These are phyloP conservation scores for Zoysia matrella DNA, from an alignment of 202 grass and related monocot species.

Conservation along the genomic window DNA sequence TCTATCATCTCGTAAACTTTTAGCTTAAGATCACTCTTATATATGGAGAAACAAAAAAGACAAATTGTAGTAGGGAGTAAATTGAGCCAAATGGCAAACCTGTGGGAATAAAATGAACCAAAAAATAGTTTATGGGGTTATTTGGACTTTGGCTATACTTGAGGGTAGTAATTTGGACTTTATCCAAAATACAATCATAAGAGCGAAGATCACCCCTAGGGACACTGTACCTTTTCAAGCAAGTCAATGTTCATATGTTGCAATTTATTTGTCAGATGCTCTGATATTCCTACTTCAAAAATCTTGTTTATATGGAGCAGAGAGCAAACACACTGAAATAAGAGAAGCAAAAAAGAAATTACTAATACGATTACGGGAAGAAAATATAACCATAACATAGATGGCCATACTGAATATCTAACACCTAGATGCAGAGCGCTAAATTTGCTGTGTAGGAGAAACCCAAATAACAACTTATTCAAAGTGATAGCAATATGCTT, in stretches of 20 bases:
- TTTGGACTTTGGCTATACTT: too few species aligned
- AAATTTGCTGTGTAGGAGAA: not conserved
- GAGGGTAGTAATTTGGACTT: too few species aligned
- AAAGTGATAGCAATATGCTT: not conserved
- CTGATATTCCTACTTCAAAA: slow-evolving; percentile 96
- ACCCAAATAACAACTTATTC: not conserved
- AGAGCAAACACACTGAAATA: slow-evolving; percentile 85
- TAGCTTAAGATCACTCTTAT: too few species aligned
- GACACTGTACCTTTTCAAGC: slow-evolving; percentile 68
- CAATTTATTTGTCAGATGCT: slow-evolving; percentile 76
- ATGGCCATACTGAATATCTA: slow-evolving; percentile 17
- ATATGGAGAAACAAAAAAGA: too few species aligned
- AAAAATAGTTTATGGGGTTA: too few species aligned
- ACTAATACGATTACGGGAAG: slow-evolving; percentile 29
- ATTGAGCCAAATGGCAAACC: too few species aligned
- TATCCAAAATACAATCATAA: not conserved
- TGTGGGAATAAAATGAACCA: too few species aligned
- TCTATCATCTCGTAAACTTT: too few species aligned
- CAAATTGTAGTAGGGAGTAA: too few species aligned
- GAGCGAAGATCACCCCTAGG: not conserved
- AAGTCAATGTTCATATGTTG: slow-evolving; percentile 74
- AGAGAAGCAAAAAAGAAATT: slow-evolving; percentile 17
- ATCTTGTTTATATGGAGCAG: slow-evolving; percentile 95
- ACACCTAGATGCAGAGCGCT: slow-evolving; percentile 27
- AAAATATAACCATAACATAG: not conserved